Evolutionary conservation across 2,329 filamentous ascomycete species (phyloP), one percentile per base, ranked within the genome.

Genomic region (Periconia macrospinosa): DNA sequence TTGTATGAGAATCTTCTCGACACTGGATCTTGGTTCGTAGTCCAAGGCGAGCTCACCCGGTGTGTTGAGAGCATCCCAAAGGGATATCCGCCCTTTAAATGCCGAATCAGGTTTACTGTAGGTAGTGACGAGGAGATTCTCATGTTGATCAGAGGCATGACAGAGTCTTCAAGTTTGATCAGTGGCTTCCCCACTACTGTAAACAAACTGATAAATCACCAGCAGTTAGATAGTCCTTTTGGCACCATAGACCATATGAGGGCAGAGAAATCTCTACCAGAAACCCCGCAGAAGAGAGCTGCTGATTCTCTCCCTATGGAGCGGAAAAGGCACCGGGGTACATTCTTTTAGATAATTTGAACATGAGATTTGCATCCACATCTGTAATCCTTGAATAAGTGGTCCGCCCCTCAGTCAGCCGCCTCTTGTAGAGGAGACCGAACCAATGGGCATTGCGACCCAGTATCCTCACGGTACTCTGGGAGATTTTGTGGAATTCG

Each of bases 151-250:
- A 37, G 42, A 20, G 52, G 47, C 9, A 46, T 54, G 15, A 54
- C 41, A 27, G 50, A 35, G 13, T 14, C 19, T 5, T 23, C 47
- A 40, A 40, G 14, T 35, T 23, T 47, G 41, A 50, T 54, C 19
- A 54, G 47, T 35, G 41, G 52, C 41, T 42, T 54, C 17, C 52
- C 47, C 6, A 54, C 19, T 45, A 45, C 46, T 11, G 18, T 53
- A 27, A 14, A 48, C 14, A 15, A 40, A 17, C 30, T 53, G 8
- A 48, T 53, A 23, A 13, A 41, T 45, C 9, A 27, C 10, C 47
- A 51, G 40, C 37, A 33, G 13, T 43, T 56, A 30, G 40, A 56
- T 30, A 50, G 47, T 40, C 47, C 41, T 19, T 56, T 56, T 45
- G 47, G 54, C 13, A 53, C 49, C 18, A 33, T 51, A 10, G 51